phyloP scores from a whole-genome alignment of 352 stramenopile genomes.

The Globisporangium lucens region DNA sequence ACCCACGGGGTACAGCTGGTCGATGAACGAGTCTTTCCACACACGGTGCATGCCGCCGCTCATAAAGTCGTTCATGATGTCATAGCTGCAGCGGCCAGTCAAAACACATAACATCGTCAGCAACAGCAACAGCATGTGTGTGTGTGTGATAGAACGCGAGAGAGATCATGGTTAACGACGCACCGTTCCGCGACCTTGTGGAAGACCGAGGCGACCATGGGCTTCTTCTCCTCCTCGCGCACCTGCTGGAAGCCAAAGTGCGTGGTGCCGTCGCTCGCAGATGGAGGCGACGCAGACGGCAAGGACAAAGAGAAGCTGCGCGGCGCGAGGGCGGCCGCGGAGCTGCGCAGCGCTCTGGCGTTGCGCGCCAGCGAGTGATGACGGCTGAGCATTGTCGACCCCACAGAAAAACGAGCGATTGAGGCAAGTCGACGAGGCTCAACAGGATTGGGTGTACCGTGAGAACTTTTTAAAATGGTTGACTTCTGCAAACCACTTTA shows the following conservation, averaged over 20 bases:
- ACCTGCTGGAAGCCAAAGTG: slow-evolving; percentile 92
- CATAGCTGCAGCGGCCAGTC: slow-evolving; percentile 53
- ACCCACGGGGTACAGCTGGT: slow-evolving; percentile 74
- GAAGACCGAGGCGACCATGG: slow-evolving; percentile 96
- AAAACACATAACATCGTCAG: background rate
- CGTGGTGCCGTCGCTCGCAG: slow-evolving; percentile 37
- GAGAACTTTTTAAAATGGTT: too few relatives aligned
- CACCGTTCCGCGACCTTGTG: slow-evolving; percentile 96
- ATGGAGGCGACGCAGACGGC: background rate
- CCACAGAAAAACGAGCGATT: slow-evolving; percentile 16
- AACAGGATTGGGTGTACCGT: background rate
- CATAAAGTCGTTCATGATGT: slow-evolving; percentile 99
- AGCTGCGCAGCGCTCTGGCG: background rate
- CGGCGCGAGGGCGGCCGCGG: background rate
- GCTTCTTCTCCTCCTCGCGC: slow-evolving; percentile 91
- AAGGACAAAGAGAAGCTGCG: slow-evolving; percentile 1
- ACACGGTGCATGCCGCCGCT: slow-evolving; percentile 92
- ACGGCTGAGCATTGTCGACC: slow-evolving; percentile 12
- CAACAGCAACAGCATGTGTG: background rate
- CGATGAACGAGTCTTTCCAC: slow-evolving; percentile 97
- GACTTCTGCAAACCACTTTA: background rate
- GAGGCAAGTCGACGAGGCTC: background rate
- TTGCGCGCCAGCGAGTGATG: slow-evolving; percentile 6
- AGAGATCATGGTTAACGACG: slow-evolving; percentile 1
- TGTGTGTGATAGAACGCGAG: background rate